Evolutionary conservation across 2,329 filamentous ascomycete genomes (phyloP).

Genomic region (Botrytis medusae): DNA sequence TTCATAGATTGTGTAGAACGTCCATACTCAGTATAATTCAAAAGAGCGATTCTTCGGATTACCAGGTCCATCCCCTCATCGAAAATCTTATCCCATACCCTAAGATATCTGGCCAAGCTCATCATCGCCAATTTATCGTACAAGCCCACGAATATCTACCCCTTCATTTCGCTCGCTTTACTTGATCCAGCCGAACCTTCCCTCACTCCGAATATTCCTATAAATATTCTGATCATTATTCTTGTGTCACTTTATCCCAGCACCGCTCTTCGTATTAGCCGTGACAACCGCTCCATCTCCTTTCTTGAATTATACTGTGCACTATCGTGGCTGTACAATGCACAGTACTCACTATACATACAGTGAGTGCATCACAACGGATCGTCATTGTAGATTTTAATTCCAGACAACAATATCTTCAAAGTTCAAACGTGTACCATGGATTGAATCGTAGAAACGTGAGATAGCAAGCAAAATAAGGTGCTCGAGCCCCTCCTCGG

Average conservation of each 20-base stretch:
- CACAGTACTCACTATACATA: neutral
- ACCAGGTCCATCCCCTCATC: neutral
- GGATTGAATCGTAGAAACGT: neutral
- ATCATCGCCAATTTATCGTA: neutral
- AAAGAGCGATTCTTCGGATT: neutral
- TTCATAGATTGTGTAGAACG: neutral
- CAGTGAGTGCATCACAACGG: neutral
- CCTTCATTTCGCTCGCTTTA: slow-evolving; percentile 11
- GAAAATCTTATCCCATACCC: neutral
- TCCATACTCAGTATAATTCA: neutral
- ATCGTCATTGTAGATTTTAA: neutral
- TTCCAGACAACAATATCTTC: neutral
- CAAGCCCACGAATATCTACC: neutral
- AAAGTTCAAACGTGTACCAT: neutral
- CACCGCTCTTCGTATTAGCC: neutral
- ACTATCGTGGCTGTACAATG: slow-evolving; percentile 3
- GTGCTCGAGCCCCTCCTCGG: neutral
- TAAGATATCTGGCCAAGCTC: neutral
- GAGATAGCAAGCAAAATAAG: neutral
- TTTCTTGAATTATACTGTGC: neutral
- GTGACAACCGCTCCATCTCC: neutral
- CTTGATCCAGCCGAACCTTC: neutral
- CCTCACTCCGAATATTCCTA: neutral
- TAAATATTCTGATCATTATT: neutral
- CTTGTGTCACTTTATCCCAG: neutral